Conservation (phyloP, 352 stramenopile genomes). For the Phytophthora palmivora region DNA sequence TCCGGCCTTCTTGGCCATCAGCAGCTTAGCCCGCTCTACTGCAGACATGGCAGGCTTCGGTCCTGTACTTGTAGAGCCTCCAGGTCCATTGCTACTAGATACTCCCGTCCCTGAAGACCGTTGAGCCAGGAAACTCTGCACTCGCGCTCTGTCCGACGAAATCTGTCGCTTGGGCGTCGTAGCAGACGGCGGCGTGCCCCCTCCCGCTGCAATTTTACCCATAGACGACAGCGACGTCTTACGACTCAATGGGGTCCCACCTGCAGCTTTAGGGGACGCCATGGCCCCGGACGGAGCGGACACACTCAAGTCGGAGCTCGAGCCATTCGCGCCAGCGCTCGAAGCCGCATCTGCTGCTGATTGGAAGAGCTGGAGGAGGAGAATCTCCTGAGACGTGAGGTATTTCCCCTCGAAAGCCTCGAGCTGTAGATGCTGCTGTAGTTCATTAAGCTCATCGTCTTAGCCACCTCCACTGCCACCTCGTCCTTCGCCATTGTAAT, state of each 20-base stretch:
- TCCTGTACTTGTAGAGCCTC: background rate
- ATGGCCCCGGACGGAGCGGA: slow-evolving; percentile 10
- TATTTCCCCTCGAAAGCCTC: slow-evolving; percentile 73
- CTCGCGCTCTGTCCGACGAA: slow-evolving; percentile 59
- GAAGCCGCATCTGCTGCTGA: slow-evolving; percentile 27
- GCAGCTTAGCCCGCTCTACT: slow-evolving; percentile 72
- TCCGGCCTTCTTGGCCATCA: slow-evolving; percentile 80
- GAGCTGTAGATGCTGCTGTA: slow-evolving; percentile 82
- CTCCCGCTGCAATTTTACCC: slow-evolving; percentile 18
- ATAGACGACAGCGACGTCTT: slow-evolving; percentile 29
- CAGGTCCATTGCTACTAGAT: slow-evolving; percentile 16
- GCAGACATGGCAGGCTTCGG: slow-evolving; percentile 60
- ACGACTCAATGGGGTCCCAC: slow-evolving; percentile 5
- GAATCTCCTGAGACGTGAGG: slow-evolving; percentile 81
- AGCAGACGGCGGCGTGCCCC: slow-evolving; percentile 20
- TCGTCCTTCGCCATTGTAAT: slow-evolving; percentile 41
- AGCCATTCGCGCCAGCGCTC: slow-evolving; percentile 6
- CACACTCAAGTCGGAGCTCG: slow-evolving; percentile 17
- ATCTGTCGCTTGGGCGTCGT: slow-evolving; percentile 62
- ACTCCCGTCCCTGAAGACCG: slow-evolving; percentile 25
- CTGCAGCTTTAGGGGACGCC: slow-evolving; percentile 20
- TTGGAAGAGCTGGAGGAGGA: slow-evolving; percentile 74
- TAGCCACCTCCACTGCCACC: slow-evolving; percentile 27
- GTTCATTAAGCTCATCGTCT: slow-evolving; percentile 65
- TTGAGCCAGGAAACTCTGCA: slow-evolving; percentile 74